These are phyloP conservation scores for Chrysoporthe austroafricana DNA, from an alignment of 2,329 filamentous ascomycete genomes.

Conservation along the genomic window DNA sequence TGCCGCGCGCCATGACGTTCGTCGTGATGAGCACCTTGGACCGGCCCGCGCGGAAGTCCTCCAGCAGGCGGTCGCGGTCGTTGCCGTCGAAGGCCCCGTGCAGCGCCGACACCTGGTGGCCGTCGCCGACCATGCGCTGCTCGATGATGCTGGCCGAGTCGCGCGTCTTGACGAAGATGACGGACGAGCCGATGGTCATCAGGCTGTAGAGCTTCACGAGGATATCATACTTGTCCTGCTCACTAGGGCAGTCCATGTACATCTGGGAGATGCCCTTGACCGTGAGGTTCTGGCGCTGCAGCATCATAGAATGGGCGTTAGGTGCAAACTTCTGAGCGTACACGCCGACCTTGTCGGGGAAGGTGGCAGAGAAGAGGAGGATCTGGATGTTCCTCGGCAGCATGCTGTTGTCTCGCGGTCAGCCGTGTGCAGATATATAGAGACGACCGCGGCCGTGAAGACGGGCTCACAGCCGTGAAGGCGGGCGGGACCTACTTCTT, in stretches of 20 bases:
- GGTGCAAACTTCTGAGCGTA: constrained; percentile 88
- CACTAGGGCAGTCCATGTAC: constrained; percentile 88
- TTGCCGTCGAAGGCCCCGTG: constrained; percentile 85
- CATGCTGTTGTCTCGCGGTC: constrained; percentile 53
- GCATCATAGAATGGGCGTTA: constrained; percentile 81
- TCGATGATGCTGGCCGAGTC: constrained; percentile 86
- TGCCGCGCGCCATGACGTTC: constrained; percentile 93
- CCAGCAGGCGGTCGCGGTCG: constrained; percentile 82
- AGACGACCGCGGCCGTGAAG: not conserved
- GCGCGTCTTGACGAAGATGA: constrained; percentile 96
- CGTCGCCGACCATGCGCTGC: constrained; percentile 81
- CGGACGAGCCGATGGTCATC: constrained; percentile 95
- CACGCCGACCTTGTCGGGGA: constrained; percentile 81
- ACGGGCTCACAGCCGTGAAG: not conserved
- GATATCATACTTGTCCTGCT: constrained; percentile 83
- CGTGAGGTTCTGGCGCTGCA: constrained; percentile 89
- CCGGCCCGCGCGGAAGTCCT: constrained; percentile 81
- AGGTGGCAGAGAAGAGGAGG: constrained; percentile 93
- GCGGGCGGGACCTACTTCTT: constrained; percentile 68
- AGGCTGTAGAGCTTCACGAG: constrained; percentile 93
- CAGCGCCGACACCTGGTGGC: constrained; percentile 88
- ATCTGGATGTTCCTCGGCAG: constrained; percentile 79
- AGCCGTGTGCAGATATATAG: not conserved
- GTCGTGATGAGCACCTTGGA: constrained; percentile 98
- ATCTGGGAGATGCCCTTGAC: constrained; percentile 98